Percentiles rank a stretch among this genome's conserved stretches.
Conservation (phyloP, 257 asterid species). For the Nicotiana tomentosiformis region DNA sequence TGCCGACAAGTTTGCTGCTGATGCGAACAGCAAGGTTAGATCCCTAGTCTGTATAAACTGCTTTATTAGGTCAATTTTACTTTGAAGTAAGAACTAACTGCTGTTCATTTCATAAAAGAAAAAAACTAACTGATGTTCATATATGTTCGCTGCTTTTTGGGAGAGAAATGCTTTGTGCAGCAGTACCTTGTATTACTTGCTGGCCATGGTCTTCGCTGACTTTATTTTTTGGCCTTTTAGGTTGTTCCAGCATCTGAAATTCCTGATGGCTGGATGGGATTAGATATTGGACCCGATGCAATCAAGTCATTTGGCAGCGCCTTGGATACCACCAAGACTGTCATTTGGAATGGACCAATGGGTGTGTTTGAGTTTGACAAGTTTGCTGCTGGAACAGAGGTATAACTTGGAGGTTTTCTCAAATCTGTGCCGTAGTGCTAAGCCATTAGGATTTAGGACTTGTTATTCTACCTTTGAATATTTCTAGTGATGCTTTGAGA, state of each 20-base stretch:
- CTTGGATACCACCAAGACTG: slow-evolving; percentile 57
- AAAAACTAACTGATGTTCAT: neutral
- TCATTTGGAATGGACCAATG: slow-evolving; percentile 91
- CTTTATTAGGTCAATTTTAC: neutral
- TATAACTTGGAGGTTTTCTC: slow-evolving; percentile 13
- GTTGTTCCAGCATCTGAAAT: slow-evolving; percentile 68
- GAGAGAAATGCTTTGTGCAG: neutral
- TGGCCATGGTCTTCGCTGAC: neutral
- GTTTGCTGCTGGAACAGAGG: slow-evolving; percentile 91
- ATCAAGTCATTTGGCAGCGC: slow-evolving; percentile 61
- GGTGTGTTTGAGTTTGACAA: slow-evolving; percentile 85
- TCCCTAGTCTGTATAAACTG: neutral
- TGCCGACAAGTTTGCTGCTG: slow-evolving; percentile 77
- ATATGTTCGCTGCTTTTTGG: neutral
- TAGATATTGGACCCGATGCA: slow-evolving; percentile 77
- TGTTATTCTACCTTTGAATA: neutral
- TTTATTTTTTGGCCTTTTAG: slow-evolving; percentile 20
- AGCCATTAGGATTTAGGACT: neutral
- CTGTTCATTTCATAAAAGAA: neutral
- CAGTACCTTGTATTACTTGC: neutral
- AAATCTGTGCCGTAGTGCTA: neutral
- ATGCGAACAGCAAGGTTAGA: slow-evolving; percentile 77
- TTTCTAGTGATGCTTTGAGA: neutral
- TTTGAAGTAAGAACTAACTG: neutral
- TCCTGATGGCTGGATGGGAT: slow-evolving; percentile 92